phyloP scores from a whole-genome alignment of 164 flowering plant species.

The Magnolia changhungtana region DNA sequence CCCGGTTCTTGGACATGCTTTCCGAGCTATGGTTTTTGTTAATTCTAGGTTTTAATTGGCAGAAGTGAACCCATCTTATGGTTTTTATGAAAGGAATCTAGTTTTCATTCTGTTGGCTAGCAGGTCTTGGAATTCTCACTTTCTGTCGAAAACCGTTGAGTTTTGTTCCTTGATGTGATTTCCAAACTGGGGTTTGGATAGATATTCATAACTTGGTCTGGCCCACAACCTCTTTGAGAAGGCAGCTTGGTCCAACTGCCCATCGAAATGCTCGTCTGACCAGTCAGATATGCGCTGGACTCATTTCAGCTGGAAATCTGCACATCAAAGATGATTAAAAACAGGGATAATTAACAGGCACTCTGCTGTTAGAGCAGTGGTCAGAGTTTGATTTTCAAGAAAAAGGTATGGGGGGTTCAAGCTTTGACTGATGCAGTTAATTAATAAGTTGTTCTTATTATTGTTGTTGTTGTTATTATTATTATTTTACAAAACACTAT shows the following conservation, averaged over 20 bases:
- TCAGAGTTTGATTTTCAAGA: no score
- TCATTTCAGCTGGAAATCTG: neutral
- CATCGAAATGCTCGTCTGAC: neutral
- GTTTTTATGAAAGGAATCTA: neutral
- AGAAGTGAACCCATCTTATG: neutral
- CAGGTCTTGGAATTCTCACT: neutral
- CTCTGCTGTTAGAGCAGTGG: no score
- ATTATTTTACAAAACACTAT: no score
- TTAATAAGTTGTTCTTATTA: no score
- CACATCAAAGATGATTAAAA: no score
- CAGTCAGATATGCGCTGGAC: neutral
- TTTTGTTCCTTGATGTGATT: neutral
- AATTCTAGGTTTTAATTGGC: neutral
- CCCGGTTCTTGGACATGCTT: no score
- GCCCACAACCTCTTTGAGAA: neutral
- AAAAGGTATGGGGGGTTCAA: no score
- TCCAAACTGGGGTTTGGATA: neutral
- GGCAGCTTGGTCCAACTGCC: neutral
- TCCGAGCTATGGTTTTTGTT: no score
- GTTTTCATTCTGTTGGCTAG: neutral
- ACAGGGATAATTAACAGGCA: no score
- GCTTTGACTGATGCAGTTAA: no score
- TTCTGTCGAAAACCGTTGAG: neutral
- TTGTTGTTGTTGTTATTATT: no score
- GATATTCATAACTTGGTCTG: neutral